Conservation (phyloP, 495 filamentous ascomycete species). For the Penicillium parvum region DNA sequence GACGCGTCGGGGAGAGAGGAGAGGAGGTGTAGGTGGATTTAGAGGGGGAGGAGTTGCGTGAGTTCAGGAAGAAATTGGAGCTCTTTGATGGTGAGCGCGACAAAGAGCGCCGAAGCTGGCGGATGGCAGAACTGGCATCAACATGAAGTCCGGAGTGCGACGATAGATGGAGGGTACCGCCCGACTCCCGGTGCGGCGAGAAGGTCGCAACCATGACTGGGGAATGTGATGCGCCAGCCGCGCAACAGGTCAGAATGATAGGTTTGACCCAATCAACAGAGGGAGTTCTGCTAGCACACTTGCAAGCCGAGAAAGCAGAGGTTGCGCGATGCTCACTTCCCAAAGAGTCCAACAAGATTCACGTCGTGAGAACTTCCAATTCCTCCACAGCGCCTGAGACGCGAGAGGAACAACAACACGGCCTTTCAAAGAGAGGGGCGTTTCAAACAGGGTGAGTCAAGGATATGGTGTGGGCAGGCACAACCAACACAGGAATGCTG, state of each 20-base stretch:
- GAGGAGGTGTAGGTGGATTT: conserved; percentile 46
- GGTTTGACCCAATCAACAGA: conserved; percentile 4
- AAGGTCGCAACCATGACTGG: conserved; percentile 49
- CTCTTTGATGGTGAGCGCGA: conserved; percentile 83
- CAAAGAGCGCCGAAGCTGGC: conserved; percentile 75
- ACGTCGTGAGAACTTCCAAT: no score
- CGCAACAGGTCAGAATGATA: conserved; percentile 20
- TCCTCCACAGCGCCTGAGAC: conserved; percentile 1
- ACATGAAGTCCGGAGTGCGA: conserved; percentile 79
- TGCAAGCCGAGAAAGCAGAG: no score
- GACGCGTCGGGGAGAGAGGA: conserved; percentile 47
- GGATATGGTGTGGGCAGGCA: background rate
- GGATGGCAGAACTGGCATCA: conserved; percentile 70
- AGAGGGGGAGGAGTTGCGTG: conserved; percentile 52
- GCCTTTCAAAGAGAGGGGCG: background rate
- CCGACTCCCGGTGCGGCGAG: conserved; percentile 57
- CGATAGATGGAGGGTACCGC: conserved; percentile 74
- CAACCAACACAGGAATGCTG: conserved; percentile 19
- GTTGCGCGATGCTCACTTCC: no score
- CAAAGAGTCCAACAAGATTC: no score
- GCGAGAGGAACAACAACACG: background rate
- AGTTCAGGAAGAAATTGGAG: conserved; percentile 59
- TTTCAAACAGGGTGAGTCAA: background rate
- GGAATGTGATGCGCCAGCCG: conserved; percentile 20
- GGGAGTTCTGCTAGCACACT: conserved; percentile 2